Conservation (phyloP, 2,329 filamentous ascomycete genomes). For the Aspergillus arachidicola region DNA sequence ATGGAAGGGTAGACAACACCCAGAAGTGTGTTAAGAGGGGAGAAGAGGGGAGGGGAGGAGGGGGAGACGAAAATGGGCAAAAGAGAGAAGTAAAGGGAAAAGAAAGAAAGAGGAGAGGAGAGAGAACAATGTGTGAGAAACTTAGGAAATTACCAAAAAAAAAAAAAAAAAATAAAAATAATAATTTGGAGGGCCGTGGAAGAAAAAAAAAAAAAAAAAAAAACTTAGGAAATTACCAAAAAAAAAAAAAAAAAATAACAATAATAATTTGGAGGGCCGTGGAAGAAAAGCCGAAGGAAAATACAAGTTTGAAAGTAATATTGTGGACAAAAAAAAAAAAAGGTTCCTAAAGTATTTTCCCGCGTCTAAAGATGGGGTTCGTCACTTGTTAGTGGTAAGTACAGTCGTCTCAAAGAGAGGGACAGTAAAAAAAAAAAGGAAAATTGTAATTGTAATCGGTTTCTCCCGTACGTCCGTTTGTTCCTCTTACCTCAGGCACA, state of each 20-base stretch:
- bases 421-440: slow-evolving; percentile 10
- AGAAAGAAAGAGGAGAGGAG: too few relatives aligned
- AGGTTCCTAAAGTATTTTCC: slow-evolving; percentile 1
- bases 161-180: slow-evolving; percentile 21
- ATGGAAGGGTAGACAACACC: too few relatives aligned
- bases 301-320: slow-evolving; percentile 18
- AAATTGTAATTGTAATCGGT: slow-evolving; percentile 10
- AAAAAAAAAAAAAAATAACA: slow-evolving; percentile 20
- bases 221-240: background rate
- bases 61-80: too few relatives aligned
- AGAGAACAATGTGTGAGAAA: too few relatives aligned
- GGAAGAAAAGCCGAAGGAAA: slow-evolving; percentile 22
- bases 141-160: slow-evolving; percentile 12
- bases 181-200: too few relatives aligned
- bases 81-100: too few relatives aligned
- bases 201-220: too few relatives aligned
- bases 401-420: slow-evolving; percentile 10
- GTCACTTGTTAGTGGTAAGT: slow-evolving; percentile 1
- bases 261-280: slow-evolving; percentile 22
- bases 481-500: slow-evolving; percentile 1
- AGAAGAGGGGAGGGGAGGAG: too few relatives aligned
- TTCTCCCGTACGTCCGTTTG: slow-evolving; percentile 25
- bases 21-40: too few relatives aligned
- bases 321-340: slow-evolving; percentile 10
- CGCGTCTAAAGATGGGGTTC: slow-evolving; percentile 1